Percentiles rank a stretch among this genome's conserved stretches.
These are phyloP conservation scores for Tephrocybe sp. DNA, from an alignment of 768 basidiomycete genomes.

Conservation along the genomic window DNA sequence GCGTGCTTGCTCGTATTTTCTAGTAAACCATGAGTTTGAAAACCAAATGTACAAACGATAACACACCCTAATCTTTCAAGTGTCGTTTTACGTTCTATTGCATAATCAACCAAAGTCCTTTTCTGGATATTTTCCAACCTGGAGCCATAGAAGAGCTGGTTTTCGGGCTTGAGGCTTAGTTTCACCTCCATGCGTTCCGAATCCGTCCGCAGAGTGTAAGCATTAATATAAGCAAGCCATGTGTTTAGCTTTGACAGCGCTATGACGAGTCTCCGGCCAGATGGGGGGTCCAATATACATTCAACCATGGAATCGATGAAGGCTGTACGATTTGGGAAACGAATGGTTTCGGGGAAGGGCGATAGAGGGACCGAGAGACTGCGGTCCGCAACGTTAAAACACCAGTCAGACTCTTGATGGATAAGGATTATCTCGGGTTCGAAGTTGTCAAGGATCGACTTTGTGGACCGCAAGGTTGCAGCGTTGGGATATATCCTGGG, in stretches of 20 bases:
- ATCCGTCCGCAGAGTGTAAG: slow-evolving; percentile 11
- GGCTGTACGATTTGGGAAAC: no score
- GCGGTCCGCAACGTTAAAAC: no score
- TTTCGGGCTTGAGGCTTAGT: slow-evolving; percentile 11
- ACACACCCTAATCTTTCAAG: slow-evolving; percentile 2
- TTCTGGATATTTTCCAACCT: background rate
- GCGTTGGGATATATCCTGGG: background rate
- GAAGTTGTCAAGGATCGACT: background rate
- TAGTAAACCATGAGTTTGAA: background rate
- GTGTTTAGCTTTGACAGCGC: background rate
- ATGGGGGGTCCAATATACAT: no score
- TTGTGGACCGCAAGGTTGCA: background rate
- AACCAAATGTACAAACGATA: background rate
- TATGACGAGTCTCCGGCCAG: background rate
- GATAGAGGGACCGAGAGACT: no score
- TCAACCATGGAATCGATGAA: no score
- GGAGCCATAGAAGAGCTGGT: slow-evolving; percentile 8
- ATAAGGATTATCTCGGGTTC: background rate
- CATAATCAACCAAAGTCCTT: background rate
- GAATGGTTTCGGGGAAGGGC: no score
- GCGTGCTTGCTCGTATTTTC: slow-evolving; percentile 1
- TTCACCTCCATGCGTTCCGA: slow-evolving; percentile 7
- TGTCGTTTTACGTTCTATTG: slow-evolving; percentile 1
- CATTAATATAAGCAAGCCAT: background rate
- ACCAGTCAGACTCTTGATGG: background rate